Evolutionary conservation across 208 protist species (phyloP), one percentile per base, ranked within the genome.

Genomic region (Trypanosoma lewisi): DNA sequence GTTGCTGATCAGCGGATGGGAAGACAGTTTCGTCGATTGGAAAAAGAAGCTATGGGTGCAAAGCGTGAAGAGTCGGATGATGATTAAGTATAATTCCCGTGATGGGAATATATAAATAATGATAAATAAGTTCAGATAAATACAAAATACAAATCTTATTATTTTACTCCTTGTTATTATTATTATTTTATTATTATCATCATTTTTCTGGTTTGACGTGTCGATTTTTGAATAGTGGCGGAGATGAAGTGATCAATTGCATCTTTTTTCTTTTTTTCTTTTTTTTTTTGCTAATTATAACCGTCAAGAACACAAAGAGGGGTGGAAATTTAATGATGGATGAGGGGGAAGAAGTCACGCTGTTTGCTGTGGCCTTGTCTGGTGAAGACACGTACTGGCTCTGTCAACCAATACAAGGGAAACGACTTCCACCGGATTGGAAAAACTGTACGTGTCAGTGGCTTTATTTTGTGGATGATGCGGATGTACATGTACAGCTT

Each of bases 351-450:
- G 69, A 73, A 23, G 72, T 75, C 56, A 73, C 72, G 28, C 55
- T 93, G n/a, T 60, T 95, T 23, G 89, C 85, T 5, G 83, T 92
- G 8, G 89, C 82, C 30, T 71, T 95, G n/a, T 64, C 65, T 25
- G 89, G 80, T 19, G 85, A 95, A 70, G 70, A 81, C 33, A 89
- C 73, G 11, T 95, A 83, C 59, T 95, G 89, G 86, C 65, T 95
- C 25, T 78, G 81, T 34, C 73, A 82, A 55, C 85, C 78, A 12
- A 58, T 70, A 5, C 65, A 63, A 33, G 65, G 73, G 8, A 85
- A 79, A 34, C 67, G 72, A 30, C 58, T 90, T 19, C 33, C 52
- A 2, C 61, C 67, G 3, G 80, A 83, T 31, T 95, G 89, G 86
- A 83, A 73, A 53, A 21, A 45, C n/a, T 62, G 65, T 54, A 81